Evolutionary conservation across 1,284 basidiomycete genomes (phyloP).

Genomic region (Melampsora americana): DNA sequence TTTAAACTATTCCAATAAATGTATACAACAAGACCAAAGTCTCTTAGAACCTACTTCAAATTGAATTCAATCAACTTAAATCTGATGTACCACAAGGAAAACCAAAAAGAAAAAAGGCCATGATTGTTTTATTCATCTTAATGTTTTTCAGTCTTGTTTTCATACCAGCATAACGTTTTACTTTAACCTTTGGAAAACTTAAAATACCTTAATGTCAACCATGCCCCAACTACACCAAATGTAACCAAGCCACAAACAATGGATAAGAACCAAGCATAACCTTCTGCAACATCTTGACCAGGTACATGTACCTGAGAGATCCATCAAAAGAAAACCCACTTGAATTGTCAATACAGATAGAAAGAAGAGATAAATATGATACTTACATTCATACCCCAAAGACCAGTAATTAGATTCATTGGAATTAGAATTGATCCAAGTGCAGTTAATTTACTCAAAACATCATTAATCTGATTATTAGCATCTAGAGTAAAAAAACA

Average conservation of each 20-base stretch:
- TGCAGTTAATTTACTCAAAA: constrained; percentile 95
- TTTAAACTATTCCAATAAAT: too few relatives aligned
- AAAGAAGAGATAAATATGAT: neutral
- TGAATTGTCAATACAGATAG: neutral
- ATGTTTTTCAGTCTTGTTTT: too few relatives aligned
- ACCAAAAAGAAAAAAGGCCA: too few relatives aligned
- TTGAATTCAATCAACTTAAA: too few relatives aligned
- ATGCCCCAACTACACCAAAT: constrained; percentile 48
- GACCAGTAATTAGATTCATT: constrained; percentile 59
- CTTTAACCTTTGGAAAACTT: constrained; percentile 21
- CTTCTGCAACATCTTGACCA: constrained; percentile 65
- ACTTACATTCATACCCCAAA: constrained; percentile 79
- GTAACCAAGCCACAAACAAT: constrained; percentile 49
- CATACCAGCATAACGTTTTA: too few relatives aligned
- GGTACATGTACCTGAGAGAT: constrained; percentile 67
- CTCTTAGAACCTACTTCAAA: too few relatives aligned
- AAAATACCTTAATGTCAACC: constrained; percentile 46
- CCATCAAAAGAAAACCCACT: neutral
- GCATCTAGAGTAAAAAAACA: constrained; percentile 66
- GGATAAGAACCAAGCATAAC: constrained; percentile 49
- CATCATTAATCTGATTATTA: constrained; percentile 99
- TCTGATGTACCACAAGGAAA: too few relatives aligned
- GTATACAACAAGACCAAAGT: too few relatives aligned
- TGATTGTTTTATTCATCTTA: too few relatives aligned
- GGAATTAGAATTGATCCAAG: constrained; percentile 90